Percentiles rank a stretch among this genome's conserved stretches.
Conservation (phyloP, 148 eudicot species). For the Polygonum aviculare region DNA sequence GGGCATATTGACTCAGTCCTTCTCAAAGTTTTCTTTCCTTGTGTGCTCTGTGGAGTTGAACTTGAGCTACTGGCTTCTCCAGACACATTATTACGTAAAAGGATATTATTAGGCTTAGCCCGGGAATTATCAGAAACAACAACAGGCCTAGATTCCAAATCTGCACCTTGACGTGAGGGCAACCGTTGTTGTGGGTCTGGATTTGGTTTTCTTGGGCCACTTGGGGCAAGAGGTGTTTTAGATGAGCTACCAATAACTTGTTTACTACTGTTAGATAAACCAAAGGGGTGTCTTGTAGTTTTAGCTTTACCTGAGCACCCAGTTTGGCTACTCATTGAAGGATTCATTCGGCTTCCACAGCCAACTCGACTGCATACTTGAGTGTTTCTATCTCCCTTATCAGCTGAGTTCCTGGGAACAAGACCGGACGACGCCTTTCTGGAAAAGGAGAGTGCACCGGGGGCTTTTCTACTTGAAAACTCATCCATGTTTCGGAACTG, state of each 20-base stretch:
- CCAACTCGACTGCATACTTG: conserved; percentile 75
- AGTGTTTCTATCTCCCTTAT: conserved; percentile 29
- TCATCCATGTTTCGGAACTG: conserved; percentile 40
- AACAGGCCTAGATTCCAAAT: conserved; percentile 36
- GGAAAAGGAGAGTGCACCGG: conserved; percentile 32
- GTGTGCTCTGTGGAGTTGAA: conserved; percentile 27
- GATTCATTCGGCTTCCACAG: conserved; percentile 63
- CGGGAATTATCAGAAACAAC: conserved; percentile 20
- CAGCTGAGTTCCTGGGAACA: conserved; percentile 32
- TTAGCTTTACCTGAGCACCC: conserved; percentile 37
- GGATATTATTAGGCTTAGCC: conserved; percentile 17
- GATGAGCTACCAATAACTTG: conserved; percentile 37
- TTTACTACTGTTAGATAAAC: conserved; percentile 39
- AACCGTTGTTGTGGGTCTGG: conserved; percentile 30
- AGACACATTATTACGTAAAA: conserved; percentile 15
- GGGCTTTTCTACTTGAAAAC: conserved; percentile 36
- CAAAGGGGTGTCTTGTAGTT: conserved; percentile 29
- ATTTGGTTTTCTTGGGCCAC: conserved; percentile 25
- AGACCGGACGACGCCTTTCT: conserved; percentile 34
- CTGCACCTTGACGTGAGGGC: conserved; percentile 14
- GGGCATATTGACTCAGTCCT: conserved; percentile 29
- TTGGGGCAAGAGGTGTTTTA: conserved; percentile 20
- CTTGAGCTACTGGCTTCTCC: conserved; percentile 29
- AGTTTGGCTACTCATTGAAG: neutral
- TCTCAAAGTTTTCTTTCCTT: conserved; percentile 27